Evolutionary conservation across 2,329 filamentous ascomycete species (phyloP).

Genomic region (Neocucurbitaria cava): DNA sequence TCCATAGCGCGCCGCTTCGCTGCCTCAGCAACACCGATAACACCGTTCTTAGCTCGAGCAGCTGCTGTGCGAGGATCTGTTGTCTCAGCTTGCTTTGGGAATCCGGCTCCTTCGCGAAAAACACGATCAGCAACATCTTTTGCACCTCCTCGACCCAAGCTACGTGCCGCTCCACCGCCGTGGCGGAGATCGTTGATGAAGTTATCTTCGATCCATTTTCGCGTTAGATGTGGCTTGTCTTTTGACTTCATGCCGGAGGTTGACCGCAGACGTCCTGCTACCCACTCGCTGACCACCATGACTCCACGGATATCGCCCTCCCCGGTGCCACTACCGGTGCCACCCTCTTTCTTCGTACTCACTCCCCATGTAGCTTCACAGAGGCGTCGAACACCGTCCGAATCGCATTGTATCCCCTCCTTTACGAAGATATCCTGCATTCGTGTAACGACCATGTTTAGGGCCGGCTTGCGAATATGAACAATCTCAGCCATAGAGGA

Average conservation of each 20-base stretch:
- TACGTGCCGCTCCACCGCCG: constrained; percentile 74
- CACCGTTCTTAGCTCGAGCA: constrained; percentile 53
- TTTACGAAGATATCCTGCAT: constrained; percentile 85
- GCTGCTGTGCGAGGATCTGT: constrained; percentile 61
- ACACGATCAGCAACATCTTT: constrained; percentile 80
- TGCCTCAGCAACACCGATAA: constrained; percentile 73
- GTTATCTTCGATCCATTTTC: constrained; percentile 78
- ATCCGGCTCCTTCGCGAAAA: constrained; percentile 80
- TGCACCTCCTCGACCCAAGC: constrained; percentile 72
- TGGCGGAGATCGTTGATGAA: constrained; percentile 72
- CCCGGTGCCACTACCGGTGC: constrained; percentile 65
- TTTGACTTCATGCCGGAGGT: constrained; percentile 47
- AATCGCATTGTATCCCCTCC: constrained; percentile 87
- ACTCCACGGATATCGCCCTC: constrained; percentile 80
- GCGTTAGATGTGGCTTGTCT: constrained; percentile 63
- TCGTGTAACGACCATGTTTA: constrained; percentile 83
- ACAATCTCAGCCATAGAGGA: constrained; percentile 87
- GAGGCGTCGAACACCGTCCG: constrained; percentile 83
- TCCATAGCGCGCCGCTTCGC: constrained; percentile 76
- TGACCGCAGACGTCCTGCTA: constrained; percentile 71
- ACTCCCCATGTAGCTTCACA: constrained; percentile 87
- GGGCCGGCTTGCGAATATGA: constrained; percentile 84
- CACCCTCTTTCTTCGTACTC: constrained; percentile 70
- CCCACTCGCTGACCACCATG: constrained; percentile 89
- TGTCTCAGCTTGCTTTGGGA: constrained; percentile 65